Percentiles rank a stretch among this genome's conserved stretches.
Conservation (phyloP, 306 rosid species). For the Ceratonia siliqua region DNA sequence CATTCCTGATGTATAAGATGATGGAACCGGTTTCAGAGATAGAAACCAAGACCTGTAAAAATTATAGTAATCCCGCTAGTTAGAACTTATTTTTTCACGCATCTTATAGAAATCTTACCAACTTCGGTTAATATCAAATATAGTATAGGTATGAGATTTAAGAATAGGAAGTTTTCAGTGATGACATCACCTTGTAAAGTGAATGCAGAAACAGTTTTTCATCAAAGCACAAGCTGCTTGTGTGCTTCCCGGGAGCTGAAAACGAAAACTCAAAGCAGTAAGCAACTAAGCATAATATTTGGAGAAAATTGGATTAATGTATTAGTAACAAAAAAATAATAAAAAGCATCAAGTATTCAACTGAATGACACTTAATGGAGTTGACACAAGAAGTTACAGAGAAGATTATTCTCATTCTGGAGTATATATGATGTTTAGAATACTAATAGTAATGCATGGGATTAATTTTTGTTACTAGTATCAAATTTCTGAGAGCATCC, state of each 20-base stretch:
- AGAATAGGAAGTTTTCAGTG: neutral
- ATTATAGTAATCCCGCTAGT: conserved; percentile 20
- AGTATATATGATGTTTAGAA: neutral
- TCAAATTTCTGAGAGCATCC: neutral
- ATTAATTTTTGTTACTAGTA: neutral
- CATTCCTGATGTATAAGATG: conserved; percentile 68
- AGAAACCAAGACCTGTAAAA: conserved; percentile 63
- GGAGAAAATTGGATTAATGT: neutral
- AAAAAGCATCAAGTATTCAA: neutral
- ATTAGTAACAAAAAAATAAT: neutral
- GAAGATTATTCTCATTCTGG: neutral
- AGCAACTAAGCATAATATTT: conserved; percentile 19
- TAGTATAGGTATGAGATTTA: neutral
- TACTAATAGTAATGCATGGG: neutral
- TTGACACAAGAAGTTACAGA: neutral
- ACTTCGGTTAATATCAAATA: neutral
- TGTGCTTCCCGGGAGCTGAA: conserved; percentile 54
- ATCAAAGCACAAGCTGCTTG: conserved; percentile 62
- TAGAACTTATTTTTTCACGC: neutral
- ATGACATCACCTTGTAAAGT: conserved; percentile 62
- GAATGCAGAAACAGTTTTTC: conserved; percentile 68
- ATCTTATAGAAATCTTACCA: conserved; percentile 9
- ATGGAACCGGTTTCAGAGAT: conserved; percentile 64
- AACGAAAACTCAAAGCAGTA: conserved; percentile 15
- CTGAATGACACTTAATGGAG: neutral